These are phyloP conservation scores for Pythium scleroteichum DNA, from an alignment of 352 stramenopile species.

Conservation along the genomic window DNA sequence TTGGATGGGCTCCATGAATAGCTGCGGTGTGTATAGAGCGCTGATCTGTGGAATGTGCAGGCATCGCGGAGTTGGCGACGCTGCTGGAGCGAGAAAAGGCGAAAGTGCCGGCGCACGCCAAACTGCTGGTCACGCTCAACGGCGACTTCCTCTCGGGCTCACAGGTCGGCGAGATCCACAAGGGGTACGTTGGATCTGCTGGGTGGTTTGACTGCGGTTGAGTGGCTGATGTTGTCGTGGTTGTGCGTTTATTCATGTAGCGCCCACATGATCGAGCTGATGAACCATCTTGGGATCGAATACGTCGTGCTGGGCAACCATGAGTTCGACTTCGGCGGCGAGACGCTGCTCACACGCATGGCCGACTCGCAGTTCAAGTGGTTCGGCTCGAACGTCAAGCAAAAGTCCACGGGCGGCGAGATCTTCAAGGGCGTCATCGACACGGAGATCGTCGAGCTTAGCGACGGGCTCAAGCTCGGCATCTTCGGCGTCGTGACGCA, in stretches of 20 bases:
- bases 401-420: conserved; percentile 32
- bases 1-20: not conserved
- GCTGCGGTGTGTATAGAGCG: not conserved
- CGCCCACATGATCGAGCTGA: conserved; percentile 74
- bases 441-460: conserved; percentile 47
- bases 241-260: no score
- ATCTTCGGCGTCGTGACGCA: conserved; percentile 75
- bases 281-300: conserved; percentile 71
- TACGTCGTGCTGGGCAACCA: conserved; percentile 83
- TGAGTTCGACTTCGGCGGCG: conserved; percentile 74
- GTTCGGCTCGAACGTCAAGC: conserved; percentile 72
- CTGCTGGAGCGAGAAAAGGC: conserved; percentile 52
- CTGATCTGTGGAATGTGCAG: conserved; percentile 2
- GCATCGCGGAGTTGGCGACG: conserved; percentile 66
- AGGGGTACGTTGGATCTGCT: conserved; percentile 73
- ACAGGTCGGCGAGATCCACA: conserved; percentile 56
- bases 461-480: conserved; percentile 57
- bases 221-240: no score
- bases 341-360: conserved; percentile 56
- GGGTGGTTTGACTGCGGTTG: no score
- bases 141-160: conserved; percentile 78
- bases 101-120: conserved; percentile 42
- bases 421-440: conserved; percentile 35
- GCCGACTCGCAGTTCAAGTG: conserved; percentile 62
- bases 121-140: conserved; percentile 72